A percentile compares a stretch with the other conserved stretches of the same genome.
phyloP scores from a whole-genome alignment of 306 rosid genomes.

The Cercis canadensis region DNA sequence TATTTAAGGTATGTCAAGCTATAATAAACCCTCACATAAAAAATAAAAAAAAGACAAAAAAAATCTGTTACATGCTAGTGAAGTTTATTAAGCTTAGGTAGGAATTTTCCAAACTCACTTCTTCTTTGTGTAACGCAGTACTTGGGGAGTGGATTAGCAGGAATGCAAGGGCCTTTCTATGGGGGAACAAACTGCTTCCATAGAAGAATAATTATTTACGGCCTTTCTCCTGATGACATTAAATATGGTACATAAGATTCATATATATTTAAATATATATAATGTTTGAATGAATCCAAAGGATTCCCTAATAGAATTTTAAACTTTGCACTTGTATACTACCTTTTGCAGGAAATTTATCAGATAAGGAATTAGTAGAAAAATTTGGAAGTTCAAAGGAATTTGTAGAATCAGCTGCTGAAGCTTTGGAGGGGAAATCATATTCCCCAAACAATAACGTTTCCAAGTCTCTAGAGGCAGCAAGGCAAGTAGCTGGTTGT shows the following conservation, averaged over 20 bases:
- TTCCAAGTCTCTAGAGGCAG: slow-evolving; percentile 19
- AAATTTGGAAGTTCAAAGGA: slow-evolving; percentile 44
- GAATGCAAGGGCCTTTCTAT: slow-evolving; percentile 45
- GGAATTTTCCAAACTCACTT: too few species aligned
- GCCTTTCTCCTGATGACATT: slow-evolving; percentile 20
- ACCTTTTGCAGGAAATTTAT: slow-evolving; percentile 28
- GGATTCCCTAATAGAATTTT: neutral
- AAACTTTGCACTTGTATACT: too few species aligned
- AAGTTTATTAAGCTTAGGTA: too few species aligned
- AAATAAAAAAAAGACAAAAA: too few species aligned
- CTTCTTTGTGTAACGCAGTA: neutral
- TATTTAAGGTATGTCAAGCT: slow-evolving; percentile 23
- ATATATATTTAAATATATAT: too few species aligned
- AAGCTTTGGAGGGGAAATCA: slow-evolving; percentile 35
- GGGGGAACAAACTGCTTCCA: slow-evolving; percentile 46
- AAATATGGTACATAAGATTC: neutral
- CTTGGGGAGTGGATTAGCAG: slow-evolving; percentile 28
- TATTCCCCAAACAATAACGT: neutral
- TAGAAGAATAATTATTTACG: slow-evolving; percentile 51
- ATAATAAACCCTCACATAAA: too few species aligned
- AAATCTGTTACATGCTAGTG: too few species aligned
- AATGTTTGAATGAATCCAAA: too few species aligned
- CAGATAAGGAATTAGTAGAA: slow-evolving; percentile 1
- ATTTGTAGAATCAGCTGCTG: slow-evolving; percentile 29
- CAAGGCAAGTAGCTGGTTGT: slow-evolving; percentile 37